Base-by-base conservation (phyloP, 305 asterid species). In the Fraxinus angustifolia region DNA sequence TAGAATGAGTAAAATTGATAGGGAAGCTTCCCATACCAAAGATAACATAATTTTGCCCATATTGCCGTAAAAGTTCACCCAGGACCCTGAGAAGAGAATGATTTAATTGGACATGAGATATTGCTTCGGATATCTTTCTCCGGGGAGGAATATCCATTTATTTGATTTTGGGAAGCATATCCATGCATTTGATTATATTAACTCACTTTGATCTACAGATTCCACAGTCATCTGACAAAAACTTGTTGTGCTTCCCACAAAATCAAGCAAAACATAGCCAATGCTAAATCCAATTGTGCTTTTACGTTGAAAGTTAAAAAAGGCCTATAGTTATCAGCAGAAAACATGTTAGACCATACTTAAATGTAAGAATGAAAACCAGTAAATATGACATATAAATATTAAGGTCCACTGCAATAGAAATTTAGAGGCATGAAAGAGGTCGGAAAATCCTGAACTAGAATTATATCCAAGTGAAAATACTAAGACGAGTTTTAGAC, bases 61-160 rank as follows among this genome's bases (percentile, higher is more conserved):
- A 80, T 89, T 89, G 74, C 90, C 90, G 36, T 85, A 87, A 50
- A 89, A 89, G 76, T 89, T 89, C 80, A 89, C 90, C 90, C 88
- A 85, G 2, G 91, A 89, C 68, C 79, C 91, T 89, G 82, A 6
- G 38, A 53, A 68, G 38, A 17, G 36, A 17, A 50, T 16, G 8
- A 78, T 53, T 73, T 72, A 48, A 7, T 30, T 28, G 74, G 1
- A n/a, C 74, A 33, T 34, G 79, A 78, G 42, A 36, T 12, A 28
- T 68, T 12, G 38, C 74, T 68, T 68, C 21, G 38, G 35, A 17
- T 68, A 28, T 68, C 74, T 68, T 30, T 30, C 21, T 38, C 16
- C 70, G 12, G 8, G 0, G 1, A 17, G n/a, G 42, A 31, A 68
- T 30, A 77, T 28, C 4, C 26, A 33, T 45, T 53, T 48, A n/a